phyloP scores from a whole-genome alignment of 106 monocot genomes.

The Allium cepa region DNA sequence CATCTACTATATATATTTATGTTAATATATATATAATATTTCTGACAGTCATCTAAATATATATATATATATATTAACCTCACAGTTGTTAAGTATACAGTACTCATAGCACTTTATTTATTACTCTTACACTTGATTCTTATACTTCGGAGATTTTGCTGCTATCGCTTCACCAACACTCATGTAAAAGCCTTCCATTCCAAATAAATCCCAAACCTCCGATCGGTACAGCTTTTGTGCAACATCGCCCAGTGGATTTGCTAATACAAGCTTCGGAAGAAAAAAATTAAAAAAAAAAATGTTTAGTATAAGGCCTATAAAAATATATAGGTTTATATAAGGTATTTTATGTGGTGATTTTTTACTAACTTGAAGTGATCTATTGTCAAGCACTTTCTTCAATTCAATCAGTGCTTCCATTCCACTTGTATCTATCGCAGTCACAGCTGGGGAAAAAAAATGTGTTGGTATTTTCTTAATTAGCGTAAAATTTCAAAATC shows the following conservation, averaged over 20 bases:
- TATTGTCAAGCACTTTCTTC: conserved; percentile 32
- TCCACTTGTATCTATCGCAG: conserved; percentile 47
- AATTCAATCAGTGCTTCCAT: conserved; percentile 44
- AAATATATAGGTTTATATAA: neutral
- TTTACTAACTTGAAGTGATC: conserved; percentile 32
- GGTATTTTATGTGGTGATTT: too few relatives aligned
- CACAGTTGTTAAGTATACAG: too few relatives aligned
- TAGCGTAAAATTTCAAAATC: too few relatives aligned
- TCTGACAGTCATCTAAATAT: neutral
- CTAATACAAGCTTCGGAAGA: conserved; percentile 37
- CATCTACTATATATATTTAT: neutral
- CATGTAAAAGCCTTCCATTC: conserved; percentile 25
- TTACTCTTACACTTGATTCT: conserved; percentile 5
- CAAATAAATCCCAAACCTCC: conserved; percentile 23
- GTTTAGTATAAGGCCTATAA: neutral
- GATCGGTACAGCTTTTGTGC: conserved; percentile 28
- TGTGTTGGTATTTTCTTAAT: too few relatives aligned
- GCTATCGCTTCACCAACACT: conserved; percentile 13
- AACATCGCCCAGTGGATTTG: conserved; percentile 40
- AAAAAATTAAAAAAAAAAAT: neutral
- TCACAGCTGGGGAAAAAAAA: conserved; percentile 25
- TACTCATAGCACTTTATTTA: neutral
- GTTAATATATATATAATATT: conserved; percentile 1
- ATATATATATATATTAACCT: too few relatives aligned
- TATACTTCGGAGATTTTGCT: conserved; percentile 7